Evolutionary conservation across 768 basidiomycete species (phyloP), one percentile per base, ranked within the genome.

Genomic region (Rhodotorula graminis): DNA sequence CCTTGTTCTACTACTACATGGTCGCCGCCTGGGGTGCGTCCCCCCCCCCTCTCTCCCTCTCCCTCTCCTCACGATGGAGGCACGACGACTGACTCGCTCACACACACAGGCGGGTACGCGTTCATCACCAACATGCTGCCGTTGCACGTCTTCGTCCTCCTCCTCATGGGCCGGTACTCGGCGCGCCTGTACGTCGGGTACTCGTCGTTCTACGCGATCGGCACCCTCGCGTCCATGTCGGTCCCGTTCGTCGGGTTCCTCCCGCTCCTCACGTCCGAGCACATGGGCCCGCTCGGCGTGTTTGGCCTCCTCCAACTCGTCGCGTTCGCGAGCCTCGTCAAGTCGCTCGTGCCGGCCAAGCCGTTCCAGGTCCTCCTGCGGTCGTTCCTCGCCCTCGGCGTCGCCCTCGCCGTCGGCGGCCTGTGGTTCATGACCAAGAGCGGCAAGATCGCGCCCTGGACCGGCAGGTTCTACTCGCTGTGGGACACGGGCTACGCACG

Each of bases 41-140:
- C 10, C 40, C 53, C 19, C 44, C 49, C 46, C 23, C 58, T 63
- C 46, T 61, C 37, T 9, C 37, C 25, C 44, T 0, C 11, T 61
- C 44, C 2, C 44, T 46, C 44, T 6, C 18, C 42, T 15, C 42
- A 44, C 42, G 9, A 15, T 46, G 8, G 18, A 46, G 44, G 44
- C 44, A 12, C 12, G 8, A 5, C 11, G 8, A 46, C 44, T 46
- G 44, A 46, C 44, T 46, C 44, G 2, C 44, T 14, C 44, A 25
- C 46, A 59, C 72, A 19, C 47, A 19, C 62, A 92, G 91, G 92
- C 85, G 93, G 93, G 76, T 99, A 98, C 82, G 96, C 90, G 0
- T 99, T 99, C 85, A 99, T 99, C 81, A 99, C 96, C 59, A 99
- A 99, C 85, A 99, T 99, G 95, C 94, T 98, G 71, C 96, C 96